These are phyloP conservation scores for Tricholoma saponaceum DNA, from an alignment of 768 basidiomycete genomes.

Conservation along the genomic window DNA sequence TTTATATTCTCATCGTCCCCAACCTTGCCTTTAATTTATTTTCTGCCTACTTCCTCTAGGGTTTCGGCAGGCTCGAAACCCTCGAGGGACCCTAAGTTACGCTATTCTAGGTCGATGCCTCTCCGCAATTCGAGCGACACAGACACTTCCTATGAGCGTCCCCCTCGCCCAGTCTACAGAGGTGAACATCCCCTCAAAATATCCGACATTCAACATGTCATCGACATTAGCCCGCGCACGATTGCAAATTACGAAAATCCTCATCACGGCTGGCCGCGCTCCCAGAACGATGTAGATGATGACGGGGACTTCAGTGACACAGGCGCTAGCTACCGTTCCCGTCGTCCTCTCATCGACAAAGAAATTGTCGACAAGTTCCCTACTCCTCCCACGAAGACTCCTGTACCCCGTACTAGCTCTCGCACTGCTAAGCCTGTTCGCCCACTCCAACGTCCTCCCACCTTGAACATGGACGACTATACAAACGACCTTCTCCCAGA, in stretches of 20 bases:
- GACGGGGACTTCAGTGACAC: neutral
- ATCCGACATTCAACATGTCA: conserved; percentile 8
- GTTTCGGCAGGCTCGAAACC: conserved; percentile 3
- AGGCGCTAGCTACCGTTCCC: neutral
- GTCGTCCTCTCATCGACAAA: conserved; percentile 5
- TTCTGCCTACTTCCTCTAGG: neutral
- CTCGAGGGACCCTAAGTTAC: conserved; percentile 8
- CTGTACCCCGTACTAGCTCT: neutral
- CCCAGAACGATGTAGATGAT: neutral
- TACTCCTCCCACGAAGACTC: conserved; percentile 4
- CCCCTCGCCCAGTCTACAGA: conserved; percentile 8
- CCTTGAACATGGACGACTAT: conserved; percentile 4
- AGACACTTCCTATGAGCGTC: conserved; percentile 9
- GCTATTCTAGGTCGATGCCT: conserved; percentile 20
- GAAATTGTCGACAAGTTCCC: conserved; percentile 10
- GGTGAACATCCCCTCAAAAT: conserved; percentile 10
- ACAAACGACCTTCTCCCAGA: conserved; percentile 6
- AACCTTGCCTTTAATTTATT: neutral
- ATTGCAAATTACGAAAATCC: conserved; percentile 4
- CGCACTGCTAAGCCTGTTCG: neutral
- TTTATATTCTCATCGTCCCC: neutral
- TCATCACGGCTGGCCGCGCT: conserved; percentile 5
- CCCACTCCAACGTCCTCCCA: conserved; percentile 7
- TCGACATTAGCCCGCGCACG: conserved; percentile 9
- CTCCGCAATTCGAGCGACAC: conserved; percentile 16